phyloP scores from a whole-genome alignment of 805 yeast species.

The Blastobotrys parvus region DNA sequence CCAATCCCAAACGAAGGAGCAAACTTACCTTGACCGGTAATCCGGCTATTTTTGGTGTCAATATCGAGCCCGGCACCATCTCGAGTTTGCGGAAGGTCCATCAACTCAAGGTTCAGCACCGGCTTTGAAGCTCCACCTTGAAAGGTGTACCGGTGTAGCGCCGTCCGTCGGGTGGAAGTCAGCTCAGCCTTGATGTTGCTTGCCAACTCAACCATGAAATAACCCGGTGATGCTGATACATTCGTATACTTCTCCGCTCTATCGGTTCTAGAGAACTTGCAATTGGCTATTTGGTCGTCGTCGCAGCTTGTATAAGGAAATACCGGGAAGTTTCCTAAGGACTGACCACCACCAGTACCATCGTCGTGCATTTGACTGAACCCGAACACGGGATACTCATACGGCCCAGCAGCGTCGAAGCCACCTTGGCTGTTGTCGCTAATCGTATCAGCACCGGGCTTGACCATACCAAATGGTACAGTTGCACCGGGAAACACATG shows the following conservation, averaged over 20 bases:
- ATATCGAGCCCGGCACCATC: background rate
- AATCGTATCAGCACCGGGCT: constrained; percentile 29
- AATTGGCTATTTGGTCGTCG: background rate
- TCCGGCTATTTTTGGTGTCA: background rate
- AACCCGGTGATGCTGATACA: background rate
- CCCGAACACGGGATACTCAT: constrained; percentile 25
- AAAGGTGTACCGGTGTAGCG: constrained; percentile 2
- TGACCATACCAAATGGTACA: constrained; percentile 33
- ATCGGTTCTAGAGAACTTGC: background rate
- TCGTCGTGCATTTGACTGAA: constrained; percentile 34
- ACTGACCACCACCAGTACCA: constrained; percentile 35
- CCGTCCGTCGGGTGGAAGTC: background rate
- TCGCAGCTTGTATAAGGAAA: background rate
- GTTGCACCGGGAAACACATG: constrained; percentile 32
- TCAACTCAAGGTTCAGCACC: background rate
- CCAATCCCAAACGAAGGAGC: constrained; percentile 1
- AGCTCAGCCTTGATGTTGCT: constrained; percentile 1
- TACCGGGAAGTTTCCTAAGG: constrained; percentile 1
- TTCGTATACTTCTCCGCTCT: background rate
- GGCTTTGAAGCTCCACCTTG: background rate
- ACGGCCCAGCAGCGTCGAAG: constrained; percentile 18
- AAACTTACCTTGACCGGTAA: constrained; percentile 1
- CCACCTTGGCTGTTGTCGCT: constrained; percentile 29
- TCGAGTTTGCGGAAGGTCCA: background rate
- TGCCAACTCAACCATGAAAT: background rate